phyloP scores from a whole-genome alignment of 371 early-diverging fungal genomes.

The Mortierella sp. region DNA sequence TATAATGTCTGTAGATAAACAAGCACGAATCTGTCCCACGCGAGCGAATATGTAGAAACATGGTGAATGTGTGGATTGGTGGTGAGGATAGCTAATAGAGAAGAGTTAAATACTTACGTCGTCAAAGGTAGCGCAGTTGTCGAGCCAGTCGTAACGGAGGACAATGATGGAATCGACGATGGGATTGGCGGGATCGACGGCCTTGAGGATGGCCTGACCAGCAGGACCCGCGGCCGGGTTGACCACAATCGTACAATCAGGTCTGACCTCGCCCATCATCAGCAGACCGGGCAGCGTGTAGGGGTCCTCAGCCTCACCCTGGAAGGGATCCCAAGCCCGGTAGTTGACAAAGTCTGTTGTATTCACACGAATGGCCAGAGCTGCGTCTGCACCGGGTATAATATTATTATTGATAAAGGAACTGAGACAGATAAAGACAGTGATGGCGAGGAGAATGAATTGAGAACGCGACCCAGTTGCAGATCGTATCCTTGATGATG shows the following conservation, averaged over 20 bases:
- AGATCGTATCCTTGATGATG: conserved; percentile 11
- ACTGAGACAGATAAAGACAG: conserved; percentile 14
- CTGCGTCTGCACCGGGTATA: conserved; percentile 35
- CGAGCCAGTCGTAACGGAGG: conserved; percentile 47
- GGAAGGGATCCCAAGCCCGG: conserved; percentile 45
- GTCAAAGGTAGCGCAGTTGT: conserved; percentile 51
- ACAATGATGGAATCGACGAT: conserved; percentile 24
- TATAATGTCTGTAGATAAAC: no score
- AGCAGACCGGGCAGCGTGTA: conserved; percentile 40
- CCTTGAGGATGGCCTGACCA: conserved; percentile 26
- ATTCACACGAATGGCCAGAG: conserved; percentile 25
- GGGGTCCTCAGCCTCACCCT: conserved; percentile 16
- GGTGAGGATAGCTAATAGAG: no score
- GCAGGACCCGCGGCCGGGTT: conserved; percentile 20
- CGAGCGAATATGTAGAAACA: no score
- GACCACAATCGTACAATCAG: conserved; percentile 34
- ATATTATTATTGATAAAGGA: background rate
- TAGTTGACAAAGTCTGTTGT: conserved; percentile 9
- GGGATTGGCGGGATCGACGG: conserved; percentile 12
- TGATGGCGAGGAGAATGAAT: conserved; percentile 8
- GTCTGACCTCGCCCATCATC: conserved; percentile 36
- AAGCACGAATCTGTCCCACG: no score
- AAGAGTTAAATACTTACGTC: no score
- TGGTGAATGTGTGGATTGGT: no score
- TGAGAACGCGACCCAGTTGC: background rate